Evolutionary conservation across 495 filamentous ascomycete species (phyloP), one percentile per base, ranked within the genome.

Genomic region (Aspergillus bertholletiae): DNA sequence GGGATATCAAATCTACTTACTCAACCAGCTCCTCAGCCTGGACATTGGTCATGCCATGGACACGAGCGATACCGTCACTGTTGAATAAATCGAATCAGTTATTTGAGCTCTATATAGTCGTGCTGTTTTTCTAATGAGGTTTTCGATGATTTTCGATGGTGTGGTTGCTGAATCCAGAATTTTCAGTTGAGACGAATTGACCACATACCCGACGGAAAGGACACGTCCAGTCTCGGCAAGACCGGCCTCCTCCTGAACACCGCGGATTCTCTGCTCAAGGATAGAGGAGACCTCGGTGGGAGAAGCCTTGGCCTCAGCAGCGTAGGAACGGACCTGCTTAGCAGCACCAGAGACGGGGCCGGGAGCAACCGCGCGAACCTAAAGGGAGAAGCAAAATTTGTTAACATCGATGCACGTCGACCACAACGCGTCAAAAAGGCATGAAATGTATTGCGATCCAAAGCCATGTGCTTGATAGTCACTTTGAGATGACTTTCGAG

Each of bases 41-140:
- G 80, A 98, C 94, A 76, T 97, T 97, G 88, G 82, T 89, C 90
- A 98, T 95, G 73, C 94, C 94, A 76, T 98, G 92, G 62, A 98
- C 94, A 89, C 95, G 92, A 73, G 94, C 94, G 71, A 98, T 98
- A 96, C 94, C 94, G 80, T 98, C 94, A 92, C 94, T 98, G 56
- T 70, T 66, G 41, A 55, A 55, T 28, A 27, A 51, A 60, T 50
- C 37, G 48, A 53, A 51, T 62, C 57, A 62, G 63, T 57, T 32
- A 54, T 52, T 56, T 30, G 34, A 9, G 37, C 6, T 32, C 13
- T 27, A 53, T 26, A 17, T 30, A 24, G 50, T 57, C 47, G 40
- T 17, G 21, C 43, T 35, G 18, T 17, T 6, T 18, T 44, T 57
- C 46, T 30, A 44, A 52, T 46, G 35, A 41, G 20, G 34, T 44